A percentile compares a stretch with the other conserved stretches of the same genome.
phyloP scores from a whole-genome alignment of 2,329 filamentous ascomycete species.

The Coniochaeta sp. region DNA sequence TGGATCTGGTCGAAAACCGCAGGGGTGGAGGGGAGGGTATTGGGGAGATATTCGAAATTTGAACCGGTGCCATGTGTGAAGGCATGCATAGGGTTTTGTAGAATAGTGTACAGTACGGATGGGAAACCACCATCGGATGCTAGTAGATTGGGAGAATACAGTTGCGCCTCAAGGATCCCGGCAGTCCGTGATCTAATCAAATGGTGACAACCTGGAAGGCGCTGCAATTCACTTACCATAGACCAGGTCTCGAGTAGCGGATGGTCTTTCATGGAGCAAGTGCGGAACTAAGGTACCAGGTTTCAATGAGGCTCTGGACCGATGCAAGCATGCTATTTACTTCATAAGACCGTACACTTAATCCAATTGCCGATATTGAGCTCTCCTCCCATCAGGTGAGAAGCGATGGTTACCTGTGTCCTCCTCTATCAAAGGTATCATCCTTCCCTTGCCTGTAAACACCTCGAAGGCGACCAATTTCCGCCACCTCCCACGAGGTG shows the following conservation, averaged over 20 bases:
- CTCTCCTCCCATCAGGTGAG: not conserved
- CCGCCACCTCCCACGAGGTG: not conserved
- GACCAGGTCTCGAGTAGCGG: not conserved
- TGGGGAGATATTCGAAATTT: constrained; percentile 60
- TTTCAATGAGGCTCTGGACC: not conserved
- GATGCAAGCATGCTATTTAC: constrained; percentile 1
- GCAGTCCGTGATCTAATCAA: too few species aligned
- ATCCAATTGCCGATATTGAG: not conserved
- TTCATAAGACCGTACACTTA: not conserved
- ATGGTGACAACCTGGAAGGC: too few species aligned
- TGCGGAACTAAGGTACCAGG: not conserved
- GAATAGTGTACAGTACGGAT: not conserved
- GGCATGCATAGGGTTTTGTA: not conserved
- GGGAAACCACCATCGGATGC: too few species aligned
- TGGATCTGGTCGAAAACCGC: constrained; percentile 55
- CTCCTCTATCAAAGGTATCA: not conserved
- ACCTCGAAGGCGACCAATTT: not conserved
- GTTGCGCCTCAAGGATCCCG: too few species aligned
- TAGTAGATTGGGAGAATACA: not conserved
- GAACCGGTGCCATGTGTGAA: constrained; percentile 4
- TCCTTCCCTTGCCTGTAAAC: not conserved
- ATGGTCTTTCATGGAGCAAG: not conserved
- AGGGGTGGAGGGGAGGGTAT: constrained; percentile 50
- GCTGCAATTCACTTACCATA: too few species aligned
- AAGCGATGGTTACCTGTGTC: not conserved